Base-by-base conservation (phyloP, 495 filamentous ascomycete species). In the Tuber borchii region DNA sequence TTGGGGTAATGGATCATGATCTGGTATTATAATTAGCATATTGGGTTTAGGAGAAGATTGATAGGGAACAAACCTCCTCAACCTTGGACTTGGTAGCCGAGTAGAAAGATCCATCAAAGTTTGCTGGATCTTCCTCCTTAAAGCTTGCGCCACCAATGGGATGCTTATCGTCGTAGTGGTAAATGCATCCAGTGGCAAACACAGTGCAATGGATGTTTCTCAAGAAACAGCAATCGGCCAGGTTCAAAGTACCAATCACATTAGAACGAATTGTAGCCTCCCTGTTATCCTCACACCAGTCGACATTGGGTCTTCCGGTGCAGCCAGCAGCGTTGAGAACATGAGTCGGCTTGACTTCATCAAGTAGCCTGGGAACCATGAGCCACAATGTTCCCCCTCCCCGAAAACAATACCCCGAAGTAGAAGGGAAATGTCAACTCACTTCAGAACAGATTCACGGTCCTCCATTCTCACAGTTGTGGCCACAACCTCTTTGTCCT, bases 241-340 rank as follows among this genome's bases (percentile, higher is more conserved):
- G 83, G 80, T 90, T 90, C 77, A 91, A 79, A 6, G 89, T 87
- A 72, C 89, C 89, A 73, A 90, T 86, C 69, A 88, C 89, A 75
- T 91, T 91, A 79, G 87, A 89, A 74, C 89, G 84, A 79, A 91
- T 87, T 51, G 89, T 91, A 48, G 87, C 87, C 81, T 90, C 87
- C 82, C 86, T 89, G 84, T 91, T 88, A 79, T 90, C 89, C 83
- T 91, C 89, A 78, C 89, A 91, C 89, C 89, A 91, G 84, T 91
- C 89, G 79, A 91, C 89, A 77, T 91, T 91, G 72, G 89, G 89
- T 34, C 89, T 87, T 56, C 89, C 89, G n/a, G 89, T 91, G 77
- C 87, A 89, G 43, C 89, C 89, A 69, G 89, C 89, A 76, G 87
- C 87, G 81, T 90, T 90, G 68, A 91, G 83, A 45, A 91, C 89